Base-by-base conservation (phyloP, 78 protist genomes). In the Dictyostelium purpureum region DNA sequence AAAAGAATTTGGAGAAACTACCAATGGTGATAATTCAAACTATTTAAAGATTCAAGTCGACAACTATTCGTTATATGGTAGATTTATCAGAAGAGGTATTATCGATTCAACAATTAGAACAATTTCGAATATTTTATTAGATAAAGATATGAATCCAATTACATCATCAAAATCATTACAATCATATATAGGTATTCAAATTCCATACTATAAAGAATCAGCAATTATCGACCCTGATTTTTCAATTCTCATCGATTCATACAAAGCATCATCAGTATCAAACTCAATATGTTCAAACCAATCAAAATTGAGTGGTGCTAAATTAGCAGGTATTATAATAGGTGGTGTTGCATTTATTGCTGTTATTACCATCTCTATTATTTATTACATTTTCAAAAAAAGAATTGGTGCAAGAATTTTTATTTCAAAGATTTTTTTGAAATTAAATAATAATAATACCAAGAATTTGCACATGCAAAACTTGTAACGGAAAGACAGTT, bases 1-100 rank as follows among this genome's bases (percentile, higher is more conserved):
- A 26, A 40, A 42, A 43, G n/a, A n/a, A 43, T 43, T 43, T 70
- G 77, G 77, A 24, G 77, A 70, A 31, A 31, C 42, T 12, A 43
- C 24, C 12, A 12, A n/a, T 11, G 21, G 43, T 70, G 33, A 38
- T 45, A 35, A 70, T 33, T 70, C 75, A 70, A 35, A 80, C 6
- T 80, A 54, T 69, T 49, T 82, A 12, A 37, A 37, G 42, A 4
- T 82, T 28, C 26, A 56, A 19, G 52, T 82, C 11, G 28, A 37
- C 4, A 9, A 82, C 4, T 31, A 45, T 28, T 52, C 71, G 11
- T 21, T 79, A 11, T 79, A 31, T 47, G 75, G 88, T 45, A 49
- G 71, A 47, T 79, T 65, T 33, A 63, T 79, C 0, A 79, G 65
- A 61, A 18, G 75, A 33, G 90, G 80, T 4, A 54, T 82, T 6